phyloP scores from a whole-genome alignment of 202 grass and related monocot genomes.

The Panicum virgatum region DNA sequence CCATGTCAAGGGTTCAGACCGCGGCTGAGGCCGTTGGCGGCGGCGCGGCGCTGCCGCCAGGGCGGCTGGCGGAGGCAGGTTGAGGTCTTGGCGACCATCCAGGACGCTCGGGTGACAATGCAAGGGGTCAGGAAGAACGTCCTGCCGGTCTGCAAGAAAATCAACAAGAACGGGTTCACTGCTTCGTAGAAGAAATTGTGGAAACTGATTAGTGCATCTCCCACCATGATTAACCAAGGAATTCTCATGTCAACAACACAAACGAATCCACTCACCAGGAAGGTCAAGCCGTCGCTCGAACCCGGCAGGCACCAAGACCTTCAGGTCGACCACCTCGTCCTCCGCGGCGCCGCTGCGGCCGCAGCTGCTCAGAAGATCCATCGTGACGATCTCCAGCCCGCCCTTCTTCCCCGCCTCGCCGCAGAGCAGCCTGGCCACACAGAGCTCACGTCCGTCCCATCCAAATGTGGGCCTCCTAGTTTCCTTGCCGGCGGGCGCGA shows the following conservation, averaged over 20 bases:
- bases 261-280: slow-evolving; percentile 38
- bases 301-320: slow-evolving; percentile 56
- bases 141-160: slow-evolving; percentile 58
- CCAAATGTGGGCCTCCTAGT: background rate
- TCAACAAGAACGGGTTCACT: background rate
- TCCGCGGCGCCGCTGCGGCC: slow-evolving; percentile 1
- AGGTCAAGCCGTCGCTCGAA: slow-evolving; percentile 74
- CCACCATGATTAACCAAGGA: background rate
- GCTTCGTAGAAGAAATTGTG: background rate
- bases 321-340: slow-evolving; percentile 67
- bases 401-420: slow-evolving; percentile 53
- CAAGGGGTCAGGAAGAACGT: slow-evolving; percentile 56
- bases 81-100: slow-evolving; percentile 44
- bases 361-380: slow-evolving; percentile 62
- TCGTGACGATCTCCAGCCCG: slow-evolving; percentile 62
- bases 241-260: background rate
- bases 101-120: slow-evolving; percentile 4
- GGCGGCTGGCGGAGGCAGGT: slow-evolving; percentile 34
- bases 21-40: background rate
- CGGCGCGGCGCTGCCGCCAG: background rate
- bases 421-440: slow-evolving; percentile 51
- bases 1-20: slow-evolving; percentile 74
- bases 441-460: slow-evolving; percentile 67
- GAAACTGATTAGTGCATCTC: background rate
- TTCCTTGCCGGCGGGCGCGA: background rate